These are phyloP conservation scores for Iris macrosiphon DNA, from an alignment of 106 monocot species.

Conservation along the genomic window DNA sequence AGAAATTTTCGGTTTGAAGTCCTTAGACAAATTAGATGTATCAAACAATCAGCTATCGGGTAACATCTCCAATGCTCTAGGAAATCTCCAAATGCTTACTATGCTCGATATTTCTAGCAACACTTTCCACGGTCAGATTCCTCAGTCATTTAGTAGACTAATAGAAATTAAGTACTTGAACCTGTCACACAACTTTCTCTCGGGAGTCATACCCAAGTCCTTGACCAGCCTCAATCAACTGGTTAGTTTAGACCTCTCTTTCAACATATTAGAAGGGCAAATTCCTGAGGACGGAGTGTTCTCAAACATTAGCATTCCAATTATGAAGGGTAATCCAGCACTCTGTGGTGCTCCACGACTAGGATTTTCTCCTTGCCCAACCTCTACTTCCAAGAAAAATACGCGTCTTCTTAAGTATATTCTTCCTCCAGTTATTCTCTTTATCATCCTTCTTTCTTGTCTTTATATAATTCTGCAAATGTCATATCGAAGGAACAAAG, in stretches of 20 bases:
- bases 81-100: background rate
- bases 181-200: slow-evolving; percentile 9
- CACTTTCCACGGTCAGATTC: slow-evolving; percentile 7
- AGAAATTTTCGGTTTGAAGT: slow-evolving; percentile 1
- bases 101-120: background rate
- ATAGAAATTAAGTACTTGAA: slow-evolving; percentile 4
- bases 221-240: slow-evolving; percentile 1
- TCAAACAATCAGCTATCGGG: slow-evolving; percentile 4
- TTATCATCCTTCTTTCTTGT: background rate
- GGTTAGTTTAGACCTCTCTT: slow-evolving; percentile 11
- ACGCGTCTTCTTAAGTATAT: background rate
- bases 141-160: slow-evolving; percentile 8
- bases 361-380: slow-evolving; percentile 1
- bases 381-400: background rate
- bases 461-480: background rate
- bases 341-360: slow-evolving; percentile 12
- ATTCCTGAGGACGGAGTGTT: slow-evolving; percentile 14
- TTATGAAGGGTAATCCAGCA: slow-evolving; percentile 14
- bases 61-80: slow-evolving; percentile 9
- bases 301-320: slow-evolving; percentile 3
- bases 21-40: slow-evolving; percentile 1
- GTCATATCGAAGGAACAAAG: background rate
- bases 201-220: slow-evolving; percentile 12
- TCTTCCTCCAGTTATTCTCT: background rate
- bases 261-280: slow-evolving; percentile 18